A percentile compares a stretch with the other conserved stretches of the same genome.
These are phyloP conservation scores for Zymoseptoria crescenta DNA, from an alignment of 2,329 filamentous ascomycete species.

Conservation along the genomic window DNA sequence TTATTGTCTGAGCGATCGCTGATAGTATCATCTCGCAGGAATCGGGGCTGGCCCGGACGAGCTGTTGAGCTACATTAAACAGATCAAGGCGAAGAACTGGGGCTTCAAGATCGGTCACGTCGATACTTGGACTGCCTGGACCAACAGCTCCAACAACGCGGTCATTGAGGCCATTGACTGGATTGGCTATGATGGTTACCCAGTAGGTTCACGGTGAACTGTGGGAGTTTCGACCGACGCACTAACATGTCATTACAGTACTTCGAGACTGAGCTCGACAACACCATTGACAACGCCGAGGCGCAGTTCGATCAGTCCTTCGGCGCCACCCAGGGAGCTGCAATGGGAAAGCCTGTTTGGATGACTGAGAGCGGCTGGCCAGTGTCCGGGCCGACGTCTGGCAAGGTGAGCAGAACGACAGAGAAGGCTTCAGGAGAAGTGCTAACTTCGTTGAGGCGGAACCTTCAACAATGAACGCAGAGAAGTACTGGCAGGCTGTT, in stretches of 20 bases:
- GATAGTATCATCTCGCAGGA: constrained; percentile 35
- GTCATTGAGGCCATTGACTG: constrained; percentile 67
- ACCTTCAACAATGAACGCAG: constrained; percentile 60
- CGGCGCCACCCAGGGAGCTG: constrained; percentile 49
- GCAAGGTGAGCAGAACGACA: no score
- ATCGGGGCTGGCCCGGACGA: constrained; percentile 55
- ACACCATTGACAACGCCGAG: constrained; percentile 57
- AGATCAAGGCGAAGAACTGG: constrained; percentile 54
- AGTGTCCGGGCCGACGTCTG: constrained; percentile 57
- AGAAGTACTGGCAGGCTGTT: constrained; percentile 70
- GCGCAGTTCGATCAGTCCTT: constrained; percentile 62
- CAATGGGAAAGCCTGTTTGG: constrained; percentile 62
- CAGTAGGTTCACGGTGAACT: no score
- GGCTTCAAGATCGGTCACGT: constrained; percentile 67
- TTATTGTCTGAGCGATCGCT: no score
- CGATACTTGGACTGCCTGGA: constrained; percentile 72
- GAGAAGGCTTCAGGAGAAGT: no score
- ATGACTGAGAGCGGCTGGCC: constrained; percentile 83
- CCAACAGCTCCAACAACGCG: constrained; percentile 62
- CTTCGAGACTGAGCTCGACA: constrained; percentile 61
- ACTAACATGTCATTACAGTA: constrained; percentile 49
- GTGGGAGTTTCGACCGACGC: no score
- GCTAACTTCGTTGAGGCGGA: no score
- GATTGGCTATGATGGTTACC: constrained; percentile 65
- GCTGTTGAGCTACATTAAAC: constrained; percentile 61